Conservation (phyloP, 1,284 basidiomycete genomes). For the Cryptococcus sp. region DNA sequence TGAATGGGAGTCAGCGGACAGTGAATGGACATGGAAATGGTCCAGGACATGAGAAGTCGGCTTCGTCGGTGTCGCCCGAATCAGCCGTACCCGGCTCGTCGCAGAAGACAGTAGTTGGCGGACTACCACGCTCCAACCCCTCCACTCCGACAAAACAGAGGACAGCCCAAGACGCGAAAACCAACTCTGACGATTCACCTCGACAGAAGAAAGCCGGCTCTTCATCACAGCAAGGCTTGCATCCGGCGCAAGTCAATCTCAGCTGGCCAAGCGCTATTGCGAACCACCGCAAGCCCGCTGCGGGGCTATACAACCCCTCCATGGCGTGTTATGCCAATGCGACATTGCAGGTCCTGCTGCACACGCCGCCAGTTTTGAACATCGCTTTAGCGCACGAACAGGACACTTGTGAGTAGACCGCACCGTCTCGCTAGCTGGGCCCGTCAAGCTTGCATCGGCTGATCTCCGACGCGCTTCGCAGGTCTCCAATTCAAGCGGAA, state of each 20-base stretch:
- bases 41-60: background rate
- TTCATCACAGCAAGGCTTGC: slow-evolving; percentile 9
- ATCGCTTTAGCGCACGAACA: slow-evolving; percentile 65
- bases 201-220: background rate
- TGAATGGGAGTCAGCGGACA: background rate
- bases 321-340: slow-evolving; percentile 99
- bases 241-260: slow-evolving; percentile 23
- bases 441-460: slow-evolving; percentile 1
- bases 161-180: background rate
- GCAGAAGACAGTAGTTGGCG: background rate
- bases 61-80: background rate
- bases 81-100: background rate
- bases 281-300: slow-evolving; percentile 17
- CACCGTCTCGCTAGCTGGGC: background rate
- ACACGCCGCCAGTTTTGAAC: slow-evolving; percentile 85
- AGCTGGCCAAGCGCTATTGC: slow-evolving; percentile 36
- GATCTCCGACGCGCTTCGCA: slow-evolving; percentile 5
- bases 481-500: slow-evolving; percentile 12
- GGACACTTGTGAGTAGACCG: slow-evolving; percentile 54
- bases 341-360: slow-evolving; percentile 87
- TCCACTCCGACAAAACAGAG: background rate
- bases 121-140: background rate
- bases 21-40: background rate
- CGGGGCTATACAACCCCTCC: slow-evolving; percentile 83
- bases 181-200: background rate